These are phyloP conservation scores for Serpula lacrymans DNA, from an alignment of 768 basidiomycete genomes.

Conservation along the genomic window DNA sequence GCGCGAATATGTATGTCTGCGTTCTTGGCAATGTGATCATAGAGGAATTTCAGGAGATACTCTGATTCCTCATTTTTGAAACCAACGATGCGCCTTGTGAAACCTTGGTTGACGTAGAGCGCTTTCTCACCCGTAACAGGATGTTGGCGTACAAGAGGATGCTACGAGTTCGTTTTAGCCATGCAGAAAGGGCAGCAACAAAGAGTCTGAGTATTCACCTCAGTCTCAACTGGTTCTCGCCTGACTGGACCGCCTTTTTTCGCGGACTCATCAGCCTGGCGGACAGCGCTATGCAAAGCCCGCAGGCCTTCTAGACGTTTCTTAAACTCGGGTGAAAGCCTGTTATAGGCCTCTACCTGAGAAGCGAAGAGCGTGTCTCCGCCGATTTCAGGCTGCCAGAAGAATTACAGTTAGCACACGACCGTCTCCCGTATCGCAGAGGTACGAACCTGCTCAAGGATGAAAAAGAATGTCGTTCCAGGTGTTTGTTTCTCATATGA, in stretches of 20 bases:
- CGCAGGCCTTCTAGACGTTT: conserved; percentile 54
- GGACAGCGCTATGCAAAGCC: conserved; percentile 54
- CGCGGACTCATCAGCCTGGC: conserved; percentile 46
- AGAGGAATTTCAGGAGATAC: conserved; percentile 51
- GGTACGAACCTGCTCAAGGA: conserved; percentile 41
- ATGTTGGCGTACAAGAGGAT: conserved; percentile 54
- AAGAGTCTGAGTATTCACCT: conserved; percentile 27
- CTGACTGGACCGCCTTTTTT: conserved; percentile 44
- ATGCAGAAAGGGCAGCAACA: background rate
- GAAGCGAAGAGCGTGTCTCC: conserved; percentile 58
- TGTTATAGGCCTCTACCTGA: conserved; percentile 57
- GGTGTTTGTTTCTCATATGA: conserved; percentile 57
- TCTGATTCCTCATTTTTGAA: conserved; percentile 55
- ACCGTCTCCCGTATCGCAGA: too few species aligned
- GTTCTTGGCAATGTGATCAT: conserved; percentile 49
- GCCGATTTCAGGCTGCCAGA: conserved; percentile 32
- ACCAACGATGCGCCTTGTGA: conserved; percentile 53
- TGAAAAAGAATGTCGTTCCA: conserved; percentile 54
- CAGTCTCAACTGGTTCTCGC: conserved; percentile 46
- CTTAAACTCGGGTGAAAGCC: conserved; percentile 55
- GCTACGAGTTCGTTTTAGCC: conserved; percentile 25
- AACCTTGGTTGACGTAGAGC: conserved; percentile 54
- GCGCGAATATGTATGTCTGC: conserved; percentile 50
- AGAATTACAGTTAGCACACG: too few species aligned
- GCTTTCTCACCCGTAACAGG: conserved; percentile 64